Base-by-base conservation (phyloP, 106 monocot genomes). In the Amphibolis antarctica region DNA sequence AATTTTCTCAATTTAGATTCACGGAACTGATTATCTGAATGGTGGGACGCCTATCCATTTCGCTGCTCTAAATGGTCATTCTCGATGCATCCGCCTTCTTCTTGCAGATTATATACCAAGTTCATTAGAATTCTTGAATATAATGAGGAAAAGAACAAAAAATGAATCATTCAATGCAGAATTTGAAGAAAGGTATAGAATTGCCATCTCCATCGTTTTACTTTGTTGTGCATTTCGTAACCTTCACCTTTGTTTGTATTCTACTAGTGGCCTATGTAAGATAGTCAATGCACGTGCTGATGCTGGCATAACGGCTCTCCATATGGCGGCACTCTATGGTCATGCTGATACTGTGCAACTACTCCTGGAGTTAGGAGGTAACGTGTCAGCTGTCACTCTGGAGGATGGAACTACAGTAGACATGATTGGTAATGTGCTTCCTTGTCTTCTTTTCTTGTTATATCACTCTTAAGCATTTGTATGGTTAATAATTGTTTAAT, bases 311-410 rank as follows among this genome's bases (percentile, higher is more conserved):
- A 98, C 86, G 53, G 78, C 96, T 3, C 86, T 98, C 67, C 96
- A 98, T 71, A 98, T 98, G 96, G 86, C 96, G 20, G 90, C 96
- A 48, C 59, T 98, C 30, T 84, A 98, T 77, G 86, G 96, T 4
- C 90, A 90, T 64, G 64, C 71, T 23, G 90, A 90, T 63, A 67
- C 79, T 67, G 75, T 98, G 59, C 87, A 90, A 21, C 76, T 98
- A 57, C 74, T 98, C 25, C 66, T 98, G 64, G 96, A 98, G 69
- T 72, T 90, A 73, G 96, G 96, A 42, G 90, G 86, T 53, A 77
- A 54, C 81, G 80, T 87, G 47, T 78, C 78, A 26, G 77, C 76
- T 45, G 70, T 80, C 65, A 98, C 86, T 13, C 59, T 98, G 19
- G 90, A 98, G 60, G 96, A 98, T 73, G 90, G 90, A 25, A 75